Percentiles rank a stretch among this genome's conserved stretches.
Evolutionary conservation across 768 basidiomycete species (phyloP).

Genomic region (Pleurotus tuber-regium): DNA sequence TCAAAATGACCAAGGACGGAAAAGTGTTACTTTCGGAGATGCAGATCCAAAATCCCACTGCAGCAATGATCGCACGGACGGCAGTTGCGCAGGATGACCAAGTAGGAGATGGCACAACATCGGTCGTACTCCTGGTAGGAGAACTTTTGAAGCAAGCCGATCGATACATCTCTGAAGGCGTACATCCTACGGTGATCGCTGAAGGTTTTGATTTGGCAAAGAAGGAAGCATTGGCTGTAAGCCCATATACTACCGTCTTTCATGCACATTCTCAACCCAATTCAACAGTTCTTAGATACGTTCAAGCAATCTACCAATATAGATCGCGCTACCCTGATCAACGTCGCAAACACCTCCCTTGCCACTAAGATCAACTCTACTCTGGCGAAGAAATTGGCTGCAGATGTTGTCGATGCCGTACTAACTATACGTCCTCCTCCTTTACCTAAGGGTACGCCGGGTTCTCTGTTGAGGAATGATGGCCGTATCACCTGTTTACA

Average conservation of each 20-base stretch:
- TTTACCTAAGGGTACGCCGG: slow-evolving; percentile 50
- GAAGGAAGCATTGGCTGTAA: slow-evolving; percentile 86
- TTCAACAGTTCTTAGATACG: slow-evolving; percentile 79
- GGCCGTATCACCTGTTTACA: slow-evolving; percentile 20
- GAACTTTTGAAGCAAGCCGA: slow-evolving; percentile 97
- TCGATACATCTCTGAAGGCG: slow-evolving; percentile 96
- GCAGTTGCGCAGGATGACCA: slow-evolving; percentile 99
- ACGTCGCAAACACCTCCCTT: slow-evolving; percentile 93
- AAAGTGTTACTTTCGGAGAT: slow-evolving; percentile 98
- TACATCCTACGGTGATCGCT: slow-evolving; percentile 93
- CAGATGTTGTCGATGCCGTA: slow-evolving; percentile 95
- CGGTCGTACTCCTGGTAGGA: slow-evolving; percentile 93
- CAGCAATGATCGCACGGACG: slow-evolving; percentile 97
- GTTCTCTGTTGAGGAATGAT: slow-evolving; percentile 13
- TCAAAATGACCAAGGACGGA: slow-evolving; percentile 99
- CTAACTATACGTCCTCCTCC: slow-evolving; percentile 76
- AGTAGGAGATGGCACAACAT: slow-evolving; percentile 98
- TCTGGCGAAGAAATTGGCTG: slow-evolving; percentile 84
- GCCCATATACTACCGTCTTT: slow-evolving; percentile 23
- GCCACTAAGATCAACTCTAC: slow-evolving; percentile 85
- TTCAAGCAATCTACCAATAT: slow-evolving; percentile 79
- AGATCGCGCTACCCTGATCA: slow-evolving; percentile 89
- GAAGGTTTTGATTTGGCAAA: slow-evolving; percentile 98
- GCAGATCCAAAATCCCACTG: slow-evolving; percentile 99
- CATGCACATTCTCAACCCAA: slow-evolving; percentile 2